Conservation (phyloP, 2,329 filamentous ascomycete species). For the Trichothecium sympodiale region DNA sequence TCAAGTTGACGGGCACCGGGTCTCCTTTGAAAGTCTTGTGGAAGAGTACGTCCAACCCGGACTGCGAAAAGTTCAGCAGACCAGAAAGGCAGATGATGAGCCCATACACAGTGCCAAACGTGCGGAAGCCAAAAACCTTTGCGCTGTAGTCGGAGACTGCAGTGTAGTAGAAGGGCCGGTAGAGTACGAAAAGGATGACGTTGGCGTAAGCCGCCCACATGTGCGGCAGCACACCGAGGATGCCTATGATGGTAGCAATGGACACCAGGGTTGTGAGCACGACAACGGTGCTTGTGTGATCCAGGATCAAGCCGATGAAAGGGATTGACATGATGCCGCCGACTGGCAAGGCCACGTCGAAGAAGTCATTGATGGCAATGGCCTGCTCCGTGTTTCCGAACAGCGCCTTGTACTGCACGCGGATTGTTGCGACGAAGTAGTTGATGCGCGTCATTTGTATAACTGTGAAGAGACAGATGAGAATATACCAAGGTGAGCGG, state of each 20-base stretch:
- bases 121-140: constrained; percentile 86
- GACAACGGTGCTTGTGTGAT: constrained; percentile 61
- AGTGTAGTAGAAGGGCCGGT: constrained; percentile 84
- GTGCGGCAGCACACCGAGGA: constrained; percentile 63
- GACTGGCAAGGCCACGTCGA: constrained; percentile 67
- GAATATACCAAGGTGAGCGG: constrained; percentile 68
- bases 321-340: constrained; percentile 79
- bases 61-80: constrained; percentile 74
- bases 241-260: constrained; percentile 62
- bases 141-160: constrained; percentile 81
- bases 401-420: constrained; percentile 69
- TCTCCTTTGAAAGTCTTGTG: constrained; percentile 61
- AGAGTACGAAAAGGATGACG: constrained; percentile 69
- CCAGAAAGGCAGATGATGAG: constrained; percentile 80
- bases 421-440: constrained; percentile 82
- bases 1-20: constrained; percentile 66
- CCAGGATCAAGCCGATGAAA: constrained; percentile 72
- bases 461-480: constrained; percentile 73
- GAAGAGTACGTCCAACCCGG: constrained; percentile 66
- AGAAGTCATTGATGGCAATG: constrained; percentile 66
- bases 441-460: constrained; percentile 76
- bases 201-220: constrained; percentile 64
- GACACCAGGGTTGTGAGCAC: constrained; percentile 61
- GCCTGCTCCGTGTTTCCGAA: constrained; percentile 52
- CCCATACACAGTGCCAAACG: constrained; percentile 90